Percentiles rank a stretch among this genome's conserved stretches.
These are phyloP conservation scores for Bacidia rubella DNA, from an alignment of 495 filamentous ascomycete species.

Conservation along the genomic window DNA sequence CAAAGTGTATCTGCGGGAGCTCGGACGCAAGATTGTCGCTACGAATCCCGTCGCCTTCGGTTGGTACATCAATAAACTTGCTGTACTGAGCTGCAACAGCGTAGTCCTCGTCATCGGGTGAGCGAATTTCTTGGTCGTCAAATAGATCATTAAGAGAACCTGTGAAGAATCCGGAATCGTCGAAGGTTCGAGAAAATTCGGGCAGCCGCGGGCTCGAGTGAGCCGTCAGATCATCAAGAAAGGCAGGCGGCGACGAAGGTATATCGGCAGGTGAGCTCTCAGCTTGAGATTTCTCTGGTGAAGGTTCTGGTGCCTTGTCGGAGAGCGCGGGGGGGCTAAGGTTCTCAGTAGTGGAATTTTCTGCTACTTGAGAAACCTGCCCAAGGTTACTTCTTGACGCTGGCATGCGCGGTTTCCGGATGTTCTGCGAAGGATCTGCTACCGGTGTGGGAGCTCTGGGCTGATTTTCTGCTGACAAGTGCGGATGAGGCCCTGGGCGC, in stretches of 20 bases:
- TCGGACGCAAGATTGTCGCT: background rate
- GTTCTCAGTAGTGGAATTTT: slow-evolving; percentile 32
- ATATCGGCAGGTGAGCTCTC: slow-evolving; percentile 48
- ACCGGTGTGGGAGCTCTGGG: slow-evolving; percentile 75
- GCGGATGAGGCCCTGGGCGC: slow-evolving; percentile 34
- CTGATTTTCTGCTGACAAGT: slow-evolving; percentile 53
- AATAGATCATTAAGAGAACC: slow-evolving; percentile 49
- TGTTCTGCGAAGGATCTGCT: slow-evolving; percentile 30
- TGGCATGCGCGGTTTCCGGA: slow-evolving; percentile 12
- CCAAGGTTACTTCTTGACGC: slow-evolving; percentile 24
- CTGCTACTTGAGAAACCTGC: slow-evolving; percentile 29
- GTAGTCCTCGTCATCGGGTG: slow-evolving; percentile 21
- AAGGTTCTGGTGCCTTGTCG: slow-evolving; percentile 35
- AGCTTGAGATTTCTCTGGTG: slow-evolving; percentile 37
- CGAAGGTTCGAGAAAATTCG: slow-evolving; percentile 42
- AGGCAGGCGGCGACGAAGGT: slow-evolving; percentile 66
- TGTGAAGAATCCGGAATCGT: slow-evolving; percentile 80
- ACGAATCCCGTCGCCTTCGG: background rate
- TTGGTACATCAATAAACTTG: slow-evolving; percentile 14
- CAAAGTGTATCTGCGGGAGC: background rate
- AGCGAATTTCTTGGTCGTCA: slow-evolving; percentile 31
- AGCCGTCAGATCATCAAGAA: slow-evolving; percentile 39
- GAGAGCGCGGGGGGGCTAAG: slow-evolving; percentile 29
- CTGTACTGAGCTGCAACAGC: slow-evolving; percentile 15
- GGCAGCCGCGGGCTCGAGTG: slow-evolving; percentile 67